Conservation (phyloP, 768 basidiomycete species). For the Auricularia auricula-judae region DNA sequence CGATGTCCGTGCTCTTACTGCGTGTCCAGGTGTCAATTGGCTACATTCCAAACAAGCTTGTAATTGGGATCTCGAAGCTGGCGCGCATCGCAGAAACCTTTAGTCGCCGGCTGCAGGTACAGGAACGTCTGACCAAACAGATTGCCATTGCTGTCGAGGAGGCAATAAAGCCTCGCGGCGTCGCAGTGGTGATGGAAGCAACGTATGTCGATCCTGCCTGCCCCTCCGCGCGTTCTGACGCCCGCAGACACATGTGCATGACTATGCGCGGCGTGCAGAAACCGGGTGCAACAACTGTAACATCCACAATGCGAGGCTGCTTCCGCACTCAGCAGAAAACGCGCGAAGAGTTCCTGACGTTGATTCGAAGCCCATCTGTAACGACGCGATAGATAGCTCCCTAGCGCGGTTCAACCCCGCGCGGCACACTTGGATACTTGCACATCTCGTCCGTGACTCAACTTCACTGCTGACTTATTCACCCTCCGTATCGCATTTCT, state of each 20-base stretch:
- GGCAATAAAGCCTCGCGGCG: conserved; percentile 93
- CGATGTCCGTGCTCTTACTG: background rate
- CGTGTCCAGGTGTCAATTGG: conserved; percentile 78
- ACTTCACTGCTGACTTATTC: conserved; percentile 11
- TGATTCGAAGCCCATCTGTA: conserved; percentile 9
- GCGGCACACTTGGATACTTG: too few species aligned
- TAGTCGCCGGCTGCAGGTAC: conserved; percentile 89
- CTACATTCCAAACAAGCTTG: conserved; percentile 92
- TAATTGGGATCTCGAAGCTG: conserved; percentile 91
- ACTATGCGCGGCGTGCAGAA: conserved; percentile 99
- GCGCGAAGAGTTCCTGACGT: conserved; percentile 77
- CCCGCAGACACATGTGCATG: conserved; percentile 90
- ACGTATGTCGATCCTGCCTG: conserved; percentile 45
- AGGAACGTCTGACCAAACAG: conserved; percentile 95
- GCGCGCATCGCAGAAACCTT: conserved; percentile 97
- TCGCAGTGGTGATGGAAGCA: conserved; percentile 99
- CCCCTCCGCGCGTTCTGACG: background rate
- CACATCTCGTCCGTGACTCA: too few species aligned
- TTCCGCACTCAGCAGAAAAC: conserved; percentile 99
- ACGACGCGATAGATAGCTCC: background rate
- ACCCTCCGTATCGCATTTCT: conserved; percentile 13
- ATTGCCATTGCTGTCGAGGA: conserved; percentile 97
- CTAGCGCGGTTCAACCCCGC: conserved; percentile 37
- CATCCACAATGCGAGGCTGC: conserved; percentile 96
- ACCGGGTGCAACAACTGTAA: conserved; percentile 89